Evolutionary conservation across 305 asterid species (phyloP).

Genomic region (Ilex paraguariensis): DNA sequence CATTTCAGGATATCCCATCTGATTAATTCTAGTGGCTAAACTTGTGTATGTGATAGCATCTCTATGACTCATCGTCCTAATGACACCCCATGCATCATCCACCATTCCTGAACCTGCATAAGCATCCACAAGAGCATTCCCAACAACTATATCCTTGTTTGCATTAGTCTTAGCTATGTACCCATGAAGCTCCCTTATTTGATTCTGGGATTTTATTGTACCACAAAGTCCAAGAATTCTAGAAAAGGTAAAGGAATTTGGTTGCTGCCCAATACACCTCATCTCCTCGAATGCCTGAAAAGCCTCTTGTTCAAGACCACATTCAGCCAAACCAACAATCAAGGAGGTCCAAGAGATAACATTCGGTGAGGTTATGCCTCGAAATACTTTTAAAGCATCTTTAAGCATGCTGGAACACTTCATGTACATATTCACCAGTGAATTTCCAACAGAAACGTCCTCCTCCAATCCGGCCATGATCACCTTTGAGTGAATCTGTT

Average conservation of each 20-base stretch:
- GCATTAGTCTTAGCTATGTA: constrained; percentile 24
- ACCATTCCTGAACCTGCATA: constrained; percentile 23
- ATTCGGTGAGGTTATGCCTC: constrained; percentile 4
- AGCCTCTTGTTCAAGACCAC: constrained; percentile 6
- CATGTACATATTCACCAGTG: constrained; percentile 15
- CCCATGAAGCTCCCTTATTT: constrained; percentile 30
- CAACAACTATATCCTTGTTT: constrained; percentile 18
- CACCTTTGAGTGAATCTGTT: constrained; percentile 1
- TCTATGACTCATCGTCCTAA: constrained; percentile 10
- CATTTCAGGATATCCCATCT: constrained; percentile 5
- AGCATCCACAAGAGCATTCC: constrained; percentile 40
- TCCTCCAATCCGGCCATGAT: constrained; percentile 10
- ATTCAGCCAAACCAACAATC: constrained; percentile 12
- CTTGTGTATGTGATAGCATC: constrained; percentile 17
- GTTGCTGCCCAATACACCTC: constrained; percentile 1
- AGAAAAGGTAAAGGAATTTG: constrained; percentile 24
- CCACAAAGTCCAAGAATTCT: constrained; percentile 27
- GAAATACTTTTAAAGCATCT: constrained; percentile 3
- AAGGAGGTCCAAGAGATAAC: constrained; percentile 14
- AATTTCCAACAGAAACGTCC: constrained; percentile 12
- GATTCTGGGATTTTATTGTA: constrained; percentile 1
- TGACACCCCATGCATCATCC: constrained; percentile 19
- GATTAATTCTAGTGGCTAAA: constrained; percentile 11
- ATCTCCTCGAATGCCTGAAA: constrained; percentile 8
- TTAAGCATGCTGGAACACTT: background rate